Conservation (phyloP, 2,329 filamentous ascomycete genomes). For the Fusarium brachygibbosum region DNA sequence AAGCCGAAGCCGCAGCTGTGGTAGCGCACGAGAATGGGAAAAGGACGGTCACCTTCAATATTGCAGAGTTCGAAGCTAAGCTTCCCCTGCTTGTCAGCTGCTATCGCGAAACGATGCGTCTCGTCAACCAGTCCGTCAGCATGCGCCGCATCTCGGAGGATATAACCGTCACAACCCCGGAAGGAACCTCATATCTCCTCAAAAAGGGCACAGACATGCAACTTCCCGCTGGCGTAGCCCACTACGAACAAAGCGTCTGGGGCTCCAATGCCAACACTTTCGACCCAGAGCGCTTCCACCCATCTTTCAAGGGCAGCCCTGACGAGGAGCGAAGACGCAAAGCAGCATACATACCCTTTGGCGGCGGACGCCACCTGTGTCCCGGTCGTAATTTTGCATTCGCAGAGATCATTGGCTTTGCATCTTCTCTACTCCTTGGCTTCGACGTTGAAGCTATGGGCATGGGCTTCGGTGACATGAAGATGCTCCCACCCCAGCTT, state of each 20-base stretch:
- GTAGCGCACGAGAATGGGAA: background rate
- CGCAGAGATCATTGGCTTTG: constrained; percentile 52
- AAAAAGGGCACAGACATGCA: constrained; percentile 51
- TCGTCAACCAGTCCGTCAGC: constrained; percentile 55
- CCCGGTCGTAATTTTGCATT: constrained; percentile 54
- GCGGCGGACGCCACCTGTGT: constrained; percentile 53
- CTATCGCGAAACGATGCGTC: constrained; percentile 61
- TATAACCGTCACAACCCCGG: constrained; percentile 51
- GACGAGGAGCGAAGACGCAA: constrained; percentile 36
- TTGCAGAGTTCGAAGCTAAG: constrained; percentile 53
- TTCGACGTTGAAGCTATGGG: constrained; percentile 49
- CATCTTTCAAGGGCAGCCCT: background rate
- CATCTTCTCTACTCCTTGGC: constrained; percentile 48
- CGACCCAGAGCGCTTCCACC: constrained; percentile 45
- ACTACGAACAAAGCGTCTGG: constrained; percentile 44
- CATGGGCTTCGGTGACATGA: constrained; percentile 34
- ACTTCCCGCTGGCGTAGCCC: constrained; percentile 45
- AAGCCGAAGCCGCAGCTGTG: constrained; percentile 31
- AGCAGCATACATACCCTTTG: constrained; percentile 51
- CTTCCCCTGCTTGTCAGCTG: constrained; percentile 60
- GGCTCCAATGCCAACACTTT: constrained; percentile 44
- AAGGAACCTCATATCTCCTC: constrained; percentile 48
- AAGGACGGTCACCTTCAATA: constrained; percentile 51
- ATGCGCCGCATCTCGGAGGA: constrained; percentile 59
- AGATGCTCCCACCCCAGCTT: constrained; percentile 33